These are phyloP conservation scores for Protea cynaroides DNA, from an alignment of 164 flowering plant genomes.

Conservation along the genomic window DNA sequence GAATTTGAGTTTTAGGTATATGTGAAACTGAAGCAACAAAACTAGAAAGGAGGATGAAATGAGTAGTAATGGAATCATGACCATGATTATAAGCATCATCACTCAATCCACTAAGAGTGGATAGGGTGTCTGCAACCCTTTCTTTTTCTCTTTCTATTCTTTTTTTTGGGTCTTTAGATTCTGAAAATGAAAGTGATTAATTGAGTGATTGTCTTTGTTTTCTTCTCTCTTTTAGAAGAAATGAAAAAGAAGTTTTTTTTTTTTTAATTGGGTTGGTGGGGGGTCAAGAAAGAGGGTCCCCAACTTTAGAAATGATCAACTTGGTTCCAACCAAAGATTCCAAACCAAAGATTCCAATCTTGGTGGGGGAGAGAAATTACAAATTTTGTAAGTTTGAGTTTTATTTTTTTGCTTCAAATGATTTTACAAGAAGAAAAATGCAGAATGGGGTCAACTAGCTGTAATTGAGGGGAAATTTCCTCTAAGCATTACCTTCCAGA, in stretches of 20 bases:
- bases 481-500: slow-evolving; percentile 1
- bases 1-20: slow-evolving; percentile 5
- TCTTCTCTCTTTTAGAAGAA: not conserved
- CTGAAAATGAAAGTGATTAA: slow-evolving; percentile 14
- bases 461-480: no score
- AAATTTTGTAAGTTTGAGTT: not conserved
- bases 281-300: not conserved
- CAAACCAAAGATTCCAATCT: not conserved
- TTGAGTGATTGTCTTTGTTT: slow-evolving; percentile 12
- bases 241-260: no score
- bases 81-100: slow-evolving; percentile 24
- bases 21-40: no score
- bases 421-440: not conserved
- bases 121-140: not conserved
- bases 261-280: no score
- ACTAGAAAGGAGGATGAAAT: not conserved
- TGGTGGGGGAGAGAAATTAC: not conserved
- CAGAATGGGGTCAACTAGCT: slow-evolving; percentile 1
- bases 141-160: no score
- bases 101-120: slow-evolving; percentile 18
- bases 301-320: not conserved
- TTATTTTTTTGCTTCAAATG: not conserved
- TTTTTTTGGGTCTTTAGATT: slow-evolving; percentile 9
- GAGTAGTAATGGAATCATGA: slow-evolving; percentile 6
- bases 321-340: not conserved